Evolutionary conservation across 2,329 filamentous ascomycete species (phyloP), one percentile per base, ranked within the genome.

Genomic region (Lachnellula arida): DNA sequence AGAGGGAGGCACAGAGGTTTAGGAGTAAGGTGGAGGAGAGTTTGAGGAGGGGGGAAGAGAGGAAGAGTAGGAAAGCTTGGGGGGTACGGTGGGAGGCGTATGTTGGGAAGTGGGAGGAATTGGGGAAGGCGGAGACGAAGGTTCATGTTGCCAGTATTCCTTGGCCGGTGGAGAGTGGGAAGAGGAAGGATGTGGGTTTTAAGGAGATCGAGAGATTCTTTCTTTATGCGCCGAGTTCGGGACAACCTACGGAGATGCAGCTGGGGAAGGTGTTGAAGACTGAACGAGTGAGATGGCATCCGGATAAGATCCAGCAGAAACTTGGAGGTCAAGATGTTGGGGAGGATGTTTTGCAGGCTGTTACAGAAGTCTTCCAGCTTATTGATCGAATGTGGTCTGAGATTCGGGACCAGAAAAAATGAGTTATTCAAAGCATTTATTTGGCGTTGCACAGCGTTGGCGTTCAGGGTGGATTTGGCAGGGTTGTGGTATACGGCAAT

Each of bases 251-350:
- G n/a, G 58, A 68, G 46, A 62, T 59, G 9, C 73, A 76, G 55
- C 54, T 81, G 19, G 53, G 73, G 14, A 75, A 78, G 46, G 70
- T 80, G 5, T 76, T 97, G 51, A 96, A 96, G 72, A 76, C 84
- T 5, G 94, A 99, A 75, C 84, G 94, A 51, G 86, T 97, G 17
- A 81, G 91, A 15, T 99, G 94, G 94, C 94, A 99, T 75, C 94
- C 94, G 4, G 94, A 99, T 74, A 99, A 97, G 77, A 88, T 97
- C 54, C 91, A 97, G 76, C 94, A 97, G 74, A 83, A 85, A 52
- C 86, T 96, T 58, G 89, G 91, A 3, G 84, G 81, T 0, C 75
- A 82, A 57, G 77, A 78, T 14, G 83, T 96, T 49, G 87, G 92
- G 48, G 79, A 84, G 23, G 79, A 79, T 3, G 83, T 89, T 3